These are phyloP conservation scores for Epichloe aotearoae DNA, from an alignment of 2,329 filamentous ascomycete genomes.

Conservation along the genomic window DNA sequence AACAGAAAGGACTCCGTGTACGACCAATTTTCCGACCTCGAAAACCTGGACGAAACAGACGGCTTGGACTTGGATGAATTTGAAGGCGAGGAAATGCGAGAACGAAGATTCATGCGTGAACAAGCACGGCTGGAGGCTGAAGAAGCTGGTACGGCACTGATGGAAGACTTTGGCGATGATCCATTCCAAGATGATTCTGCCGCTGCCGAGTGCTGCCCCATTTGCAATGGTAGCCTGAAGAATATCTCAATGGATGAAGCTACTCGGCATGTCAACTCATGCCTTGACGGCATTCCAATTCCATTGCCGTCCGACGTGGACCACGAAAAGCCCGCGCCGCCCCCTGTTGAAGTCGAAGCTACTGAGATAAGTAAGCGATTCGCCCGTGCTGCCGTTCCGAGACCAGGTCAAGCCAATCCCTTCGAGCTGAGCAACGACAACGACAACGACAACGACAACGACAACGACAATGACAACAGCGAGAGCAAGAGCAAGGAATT, in stretches of 20 bases:
- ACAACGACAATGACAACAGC: conserved; percentile 18
- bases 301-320: conserved; percentile 33
- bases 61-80: conserved; percentile 38
- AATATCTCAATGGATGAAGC: conserved; percentile 53
- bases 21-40: conserved; percentile 23
- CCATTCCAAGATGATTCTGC: conserved; percentile 17
- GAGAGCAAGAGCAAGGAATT: conserved; percentile 17
- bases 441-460: no score
- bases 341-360: conserved; percentile 19
- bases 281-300: conserved; percentile 69
- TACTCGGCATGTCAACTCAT: conserved; percentile 80
- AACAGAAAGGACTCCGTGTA: conserved; percentile 16
- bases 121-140: conserved; percentile 54
- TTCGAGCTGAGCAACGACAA: conserved; percentile 39
- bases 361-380: conserved; percentile 42
- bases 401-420: conserved; percentile 70
- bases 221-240: conserved; percentile 55
- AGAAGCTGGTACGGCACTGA: conserved; percentile 30
- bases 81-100: conserved; percentile 51
- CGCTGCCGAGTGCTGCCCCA: conserved; percentile 47
- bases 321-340: conserved; percentile 5
- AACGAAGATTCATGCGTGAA: conserved; percentile 61
- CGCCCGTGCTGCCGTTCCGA: conserved; percentile 54
- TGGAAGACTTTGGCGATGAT: conserved; percentile 22
- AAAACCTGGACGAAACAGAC: conserved; percentile 33